These are phyloP conservation scores for Dissophora ornata DNA, from an alignment of 192 early-diverging fungal species.

Conservation along the genomic window DNA sequence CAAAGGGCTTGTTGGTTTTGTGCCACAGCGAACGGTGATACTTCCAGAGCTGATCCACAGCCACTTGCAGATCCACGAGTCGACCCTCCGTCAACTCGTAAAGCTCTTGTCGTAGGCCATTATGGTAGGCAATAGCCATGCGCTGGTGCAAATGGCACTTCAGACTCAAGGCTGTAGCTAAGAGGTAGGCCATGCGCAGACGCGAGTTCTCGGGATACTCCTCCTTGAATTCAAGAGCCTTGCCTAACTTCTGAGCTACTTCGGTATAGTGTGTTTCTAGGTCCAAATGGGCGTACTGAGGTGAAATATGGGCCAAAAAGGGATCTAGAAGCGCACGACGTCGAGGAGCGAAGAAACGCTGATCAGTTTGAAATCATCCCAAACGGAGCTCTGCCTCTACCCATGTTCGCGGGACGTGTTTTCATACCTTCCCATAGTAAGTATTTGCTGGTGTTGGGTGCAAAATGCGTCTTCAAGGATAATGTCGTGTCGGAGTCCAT, in stretches of 20 bases:
- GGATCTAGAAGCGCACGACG: constrained; percentile 61
- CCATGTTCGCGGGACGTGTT: background rate
- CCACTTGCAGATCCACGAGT: constrained; percentile 66
- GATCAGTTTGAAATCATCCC: no score
- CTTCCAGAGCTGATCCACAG: constrained; percentile 79
- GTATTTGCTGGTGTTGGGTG: constrained; percentile 85
- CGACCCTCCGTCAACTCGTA: constrained; percentile 68
- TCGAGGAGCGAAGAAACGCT: background rate
- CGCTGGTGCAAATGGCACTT: constrained; percentile 78
- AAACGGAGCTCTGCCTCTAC: no score
- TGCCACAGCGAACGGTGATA: constrained; percentile 86
- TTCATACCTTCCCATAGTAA: constrained; percentile 82
- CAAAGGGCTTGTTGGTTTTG: constrained; percentile 85
- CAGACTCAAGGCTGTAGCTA: constrained; percentile 74
- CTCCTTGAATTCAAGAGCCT: constrained; percentile 58
- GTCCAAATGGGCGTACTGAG: constrained; percentile 78
- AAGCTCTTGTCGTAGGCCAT: constrained; percentile 62
- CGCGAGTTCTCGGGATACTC: constrained; percentile 77
- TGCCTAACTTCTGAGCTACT: constrained; percentile 63
- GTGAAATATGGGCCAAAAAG: constrained; percentile 78
- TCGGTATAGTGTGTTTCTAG: constrained; percentile 74
- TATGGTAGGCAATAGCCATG: constrained; percentile 69
- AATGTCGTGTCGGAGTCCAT: constrained; percentile 55
- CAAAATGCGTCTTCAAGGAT: constrained; percentile 67
- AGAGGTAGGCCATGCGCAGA: constrained; percentile 72